Evolutionary conservation across 73 alveolate genomes (phyloP), one percentile per base, ranked within the genome.

Genomic region (Breviolum minutum): DNA sequence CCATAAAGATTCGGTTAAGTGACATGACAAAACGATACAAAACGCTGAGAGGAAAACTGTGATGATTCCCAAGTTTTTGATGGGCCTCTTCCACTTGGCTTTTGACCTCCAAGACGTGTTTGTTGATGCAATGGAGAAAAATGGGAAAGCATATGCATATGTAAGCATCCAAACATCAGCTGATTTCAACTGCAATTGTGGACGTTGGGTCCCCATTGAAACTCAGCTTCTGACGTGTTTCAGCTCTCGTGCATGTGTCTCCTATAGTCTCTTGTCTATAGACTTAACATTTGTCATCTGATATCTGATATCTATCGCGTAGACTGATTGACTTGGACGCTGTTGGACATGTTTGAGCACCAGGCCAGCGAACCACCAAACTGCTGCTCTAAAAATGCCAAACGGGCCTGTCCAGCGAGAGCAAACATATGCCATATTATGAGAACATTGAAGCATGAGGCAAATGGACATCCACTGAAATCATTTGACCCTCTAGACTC

Each of bases 1-100:
- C 26, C 32, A 73, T 22, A 62, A 68, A 68, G n/a, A 40, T 17
- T 68, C 6, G 77, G 17, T 2, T 2, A 22, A 0, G 77, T 68
- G 77, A 17, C 77, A 68, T 22, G 24, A 6, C 77, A 68, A 68
- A 14, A 68, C 77, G 40, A n/a, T 79, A 20, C 20, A 9, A 17
- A 79, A 14, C 30, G 66, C 64, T 32, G 27, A 79, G 87, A 10
- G 6, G 16, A n/a, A 32, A 27, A 30, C 87, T 79, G n/a, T 79
- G 87, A 16, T 27, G 87, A 30, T 79, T 79, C 40, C 87, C 87
- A 62, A 79, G 87, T n/a, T 79, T 79, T 32, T 79, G 87, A 32
- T 79, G 87, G 64, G 87, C 87, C 24, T 79, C 66, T 9, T 79
- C 87, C 24, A 79, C 87, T 32, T 79, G 87, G 87, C 87, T 79